phyloP scores from a whole-genome alignment of 306 rosid species.

The Glycine soja region DNA sequence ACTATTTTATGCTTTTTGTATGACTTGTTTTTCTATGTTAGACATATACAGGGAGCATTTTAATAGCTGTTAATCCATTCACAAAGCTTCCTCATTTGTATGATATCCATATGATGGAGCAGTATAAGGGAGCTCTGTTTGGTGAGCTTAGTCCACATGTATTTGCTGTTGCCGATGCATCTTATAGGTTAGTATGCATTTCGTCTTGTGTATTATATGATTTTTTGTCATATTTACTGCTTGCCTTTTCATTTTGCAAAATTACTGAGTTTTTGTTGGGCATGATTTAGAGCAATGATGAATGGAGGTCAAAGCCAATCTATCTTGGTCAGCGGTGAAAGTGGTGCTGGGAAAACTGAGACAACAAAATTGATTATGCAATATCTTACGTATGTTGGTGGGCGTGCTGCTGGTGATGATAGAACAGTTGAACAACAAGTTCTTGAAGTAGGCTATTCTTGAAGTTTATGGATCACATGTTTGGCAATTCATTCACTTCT shows the following conservation, averaged over 20 bases:
- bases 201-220: background rate
- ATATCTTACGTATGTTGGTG: constrained; percentile 90
- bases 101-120: constrained; percentile 89
- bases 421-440: constrained; percentile 93
- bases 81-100: constrained; percentile 91
- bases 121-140: constrained; percentile 86
- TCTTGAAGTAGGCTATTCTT: constrained; percentile 73
- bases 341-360: constrained; percentile 97
- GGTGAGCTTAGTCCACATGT: constrained; percentile 95
- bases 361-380: constrained; percentile 92
- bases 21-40: constrained; percentile 45
- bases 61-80: constrained; percentile 94
- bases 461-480: background rate
- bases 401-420: constrained; percentile 77
- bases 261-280: constrained; percentile 46
- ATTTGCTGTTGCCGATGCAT: constrained; percentile 87
- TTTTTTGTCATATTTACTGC: background rate
- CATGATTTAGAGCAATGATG: constrained; percentile 82
- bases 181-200: constrained; percentile 67
- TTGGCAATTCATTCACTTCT: background rate
- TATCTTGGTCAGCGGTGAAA: constrained; percentile 92
- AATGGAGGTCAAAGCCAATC: constrained; percentile 77
- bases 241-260: constrained; percentile 31
- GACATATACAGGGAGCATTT: constrained; percentile 91
- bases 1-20: constrained; percentile 26